phyloP scores from a whole-genome alignment of 371 early-diverging fungal genomes.

The Rhizomucor miehei region DNA sequence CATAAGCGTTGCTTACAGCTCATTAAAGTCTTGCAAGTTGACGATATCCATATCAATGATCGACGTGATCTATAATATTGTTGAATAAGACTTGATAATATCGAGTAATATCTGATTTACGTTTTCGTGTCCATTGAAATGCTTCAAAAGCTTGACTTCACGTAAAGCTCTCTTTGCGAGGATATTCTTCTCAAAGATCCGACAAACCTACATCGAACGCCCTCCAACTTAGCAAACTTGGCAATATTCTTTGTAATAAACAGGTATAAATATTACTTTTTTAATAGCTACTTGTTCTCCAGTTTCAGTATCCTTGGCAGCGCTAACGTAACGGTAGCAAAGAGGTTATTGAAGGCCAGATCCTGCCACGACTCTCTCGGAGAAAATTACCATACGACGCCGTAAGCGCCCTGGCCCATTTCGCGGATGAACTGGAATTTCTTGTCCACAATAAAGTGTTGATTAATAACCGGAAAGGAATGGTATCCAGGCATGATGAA shows the following conservation, averaged over 20 bases:
- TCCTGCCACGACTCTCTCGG: background rate
- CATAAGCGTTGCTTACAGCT: slow-evolving; percentile 60
- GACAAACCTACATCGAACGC: slow-evolving; percentile 48
- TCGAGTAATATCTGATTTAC: slow-evolving; percentile 35
- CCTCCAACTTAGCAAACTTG: slow-evolving; percentile 21
- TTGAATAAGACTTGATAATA: slow-evolving; percentile 1
- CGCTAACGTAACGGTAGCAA: slow-evolving; percentile 40
- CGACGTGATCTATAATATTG: slow-evolving; percentile 70
- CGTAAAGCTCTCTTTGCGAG: slow-evolving; percentile 85
- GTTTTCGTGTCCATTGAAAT: slow-evolving; percentile 91
- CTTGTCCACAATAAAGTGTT: slow-evolving; percentile 68
- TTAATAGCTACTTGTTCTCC: slow-evolving; percentile 92
- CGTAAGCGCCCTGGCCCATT: slow-evolving; percentile 93
- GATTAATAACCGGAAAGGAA: slow-evolving; percentile 66
- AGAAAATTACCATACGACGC: slow-evolving; percentile 23
- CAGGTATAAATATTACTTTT: slow-evolving; percentile 60
- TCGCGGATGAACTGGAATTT: slow-evolving; percentile 83
- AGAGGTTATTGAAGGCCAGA: background rate
- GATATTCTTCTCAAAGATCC: slow-evolving; percentile 77
- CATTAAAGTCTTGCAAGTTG: slow-evolving; percentile 69
- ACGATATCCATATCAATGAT: slow-evolving; percentile 61
- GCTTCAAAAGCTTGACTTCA: slow-evolving; percentile 85
- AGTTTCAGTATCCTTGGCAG: slow-evolving; percentile 74
- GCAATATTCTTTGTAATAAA: background rate
- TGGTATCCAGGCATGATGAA: slow-evolving; percentile 44